Base-by-base conservation (phyloP, 2,329 filamentous ascomycete genomes). In the Ophiosphaerella narmari region DNA sequence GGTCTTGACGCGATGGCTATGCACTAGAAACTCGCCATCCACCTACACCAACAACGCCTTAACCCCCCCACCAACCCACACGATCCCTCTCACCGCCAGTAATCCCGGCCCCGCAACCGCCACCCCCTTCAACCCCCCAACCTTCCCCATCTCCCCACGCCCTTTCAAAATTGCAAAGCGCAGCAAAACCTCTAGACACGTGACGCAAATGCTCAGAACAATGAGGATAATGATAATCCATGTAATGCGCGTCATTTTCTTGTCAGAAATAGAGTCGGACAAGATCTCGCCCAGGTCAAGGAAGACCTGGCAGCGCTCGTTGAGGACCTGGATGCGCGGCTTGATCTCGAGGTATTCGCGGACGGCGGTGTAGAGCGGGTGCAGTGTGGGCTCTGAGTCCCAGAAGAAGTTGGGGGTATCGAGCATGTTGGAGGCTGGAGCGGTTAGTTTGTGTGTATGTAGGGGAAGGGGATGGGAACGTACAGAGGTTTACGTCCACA, bases 201-300 rank as follows among this genome's bases (percentile, higher is more conserved):
- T 97, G 45, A 99, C 91, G 44, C 91, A 79, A 66, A 99, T 97
- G 68, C 88, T 93, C 60, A 97, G 79, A 39, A 95, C 75, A 68
- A 99, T 99, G 39, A 99, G 83, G 39, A 96, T 82, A 66, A 99
- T 99, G 73, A 97, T 88, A 73, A 99, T 97, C 93, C 93, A 97
- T 1, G 94, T 99, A 70, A 97, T 96, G 59, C 83, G 82, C 61
- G 91, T 96, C 89, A 97, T 97, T 73, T 96, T 97, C 60, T 90
- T 88, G 71, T 97, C 91, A 18, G 90, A 90, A 46, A 97, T 92
- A 2, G 86, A 90, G 74, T 99, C 93, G 12, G 89, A 91, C 1
- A 99, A 79, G 21, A 99, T 97, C 75, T 97, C 92, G 39, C 94
- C 92, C 8, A 99, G 84, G 73, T 99, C 94, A 14, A 99, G 83